Evolutionary conservation across 2,329 filamentous ascomycete genomes (phyloP), one percentile per base, ranked within the genome.

Genomic region (Lachnellula cervina): DNA sequence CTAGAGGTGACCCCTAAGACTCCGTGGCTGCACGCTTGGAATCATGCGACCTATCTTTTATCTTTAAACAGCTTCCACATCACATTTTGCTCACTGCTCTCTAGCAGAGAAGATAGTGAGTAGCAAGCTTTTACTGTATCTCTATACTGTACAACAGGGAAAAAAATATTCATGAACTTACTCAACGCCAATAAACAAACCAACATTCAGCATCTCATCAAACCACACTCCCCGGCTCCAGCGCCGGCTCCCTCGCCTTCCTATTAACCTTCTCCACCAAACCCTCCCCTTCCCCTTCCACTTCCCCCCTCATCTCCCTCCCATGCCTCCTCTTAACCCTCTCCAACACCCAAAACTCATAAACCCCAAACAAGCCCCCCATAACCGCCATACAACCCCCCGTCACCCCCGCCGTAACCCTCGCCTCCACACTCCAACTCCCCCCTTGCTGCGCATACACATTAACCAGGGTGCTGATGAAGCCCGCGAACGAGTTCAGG

Each of bases 391-490:
- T 60, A 25, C 52, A 34, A 1, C 51, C 47, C 0, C 64, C 64
- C 2, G 58, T 64, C 5, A 64, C 65, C 57, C 52, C 51, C 8
- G 54, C 66, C 16, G 66, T 68, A 4, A 68, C 58, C 40, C 49
- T 57, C 5, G 67, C 67, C n/a, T 60, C 68, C 1, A 63, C 49
- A 21, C 56, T 62, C 65, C 65, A 68, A 2, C 9, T n/a, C 0
- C 62, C 63, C 1, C 55, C 51, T 32, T 66, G 62, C 35, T 63
- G 60, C 6, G 46, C 47, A 57, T 67, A 68, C 11, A 68, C 62
- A 49, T 58, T 61, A 5, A 65, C 58, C n/a, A 69, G 40, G 13
- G 66, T 67, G 5, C 48, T 55, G 13, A 69, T 64, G 17, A 68
- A 38, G 0, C 67, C 66, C 2, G 64, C 62, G 0, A 65, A 49